These are phyloP conservation scores for Pleurotus sapidus DNA, from an alignment of 768 basidiomycete species.

Conservation along the genomic window DNA sequence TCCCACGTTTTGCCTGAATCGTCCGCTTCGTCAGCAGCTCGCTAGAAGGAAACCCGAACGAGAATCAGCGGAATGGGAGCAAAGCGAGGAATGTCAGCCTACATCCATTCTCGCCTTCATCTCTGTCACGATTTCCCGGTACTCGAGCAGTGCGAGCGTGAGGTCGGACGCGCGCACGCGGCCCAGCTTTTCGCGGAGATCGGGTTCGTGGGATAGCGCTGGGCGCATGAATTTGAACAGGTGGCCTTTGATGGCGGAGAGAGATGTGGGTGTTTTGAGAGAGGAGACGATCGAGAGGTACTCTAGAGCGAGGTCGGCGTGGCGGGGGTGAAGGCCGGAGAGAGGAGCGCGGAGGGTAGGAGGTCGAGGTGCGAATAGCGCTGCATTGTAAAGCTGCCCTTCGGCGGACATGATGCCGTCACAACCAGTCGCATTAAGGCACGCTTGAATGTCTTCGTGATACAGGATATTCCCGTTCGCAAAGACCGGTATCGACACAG, in stretches of 20 bases:
- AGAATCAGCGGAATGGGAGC: slow-evolving; percentile 9
- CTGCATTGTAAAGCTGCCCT: slow-evolving; percentile 90
- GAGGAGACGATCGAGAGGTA: slow-evolving; percentile 79
- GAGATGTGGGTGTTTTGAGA: slow-evolving; percentile 66
- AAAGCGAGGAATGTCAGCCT: slow-evolving; percentile 7
- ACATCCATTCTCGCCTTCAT: slow-evolving; percentile 56
- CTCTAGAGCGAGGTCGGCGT: slow-evolving; percentile 72
- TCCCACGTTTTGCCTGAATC: slow-evolving; percentile 25
- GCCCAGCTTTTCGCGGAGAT: slow-evolving; percentile 74
- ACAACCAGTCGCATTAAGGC: slow-evolving; percentile 80
- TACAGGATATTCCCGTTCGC: slow-evolving; percentile 96
- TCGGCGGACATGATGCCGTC: slow-evolving; percentile 97
- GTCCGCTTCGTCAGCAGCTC: slow-evolving; percentile 37
- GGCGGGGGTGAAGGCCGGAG: slow-evolving; percentile 41
- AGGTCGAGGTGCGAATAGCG: slow-evolving; percentile 50
- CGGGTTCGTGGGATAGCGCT: slow-evolving; percentile 59
- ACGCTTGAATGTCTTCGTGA: slow-evolving; percentile 76
- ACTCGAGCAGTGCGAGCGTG: slow-evolving; percentile 34
- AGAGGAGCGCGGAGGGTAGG: neutral
- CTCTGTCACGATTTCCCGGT: slow-evolving; percentile 53
- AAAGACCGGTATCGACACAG: slow-evolving; percentile 90
- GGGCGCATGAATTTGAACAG: slow-evolving; percentile 91
- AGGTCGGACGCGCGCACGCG: slow-evolving; percentile 30
- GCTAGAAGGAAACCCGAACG: slow-evolving; percentile 25
- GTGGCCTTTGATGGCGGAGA: slow-evolving; percentile 86